Evolutionary conservation across 108 stramenopile species (phyloP), one percentile per base, ranked within the genome.

Genomic region (Pseudonitzschia delicatissima): DNA sequence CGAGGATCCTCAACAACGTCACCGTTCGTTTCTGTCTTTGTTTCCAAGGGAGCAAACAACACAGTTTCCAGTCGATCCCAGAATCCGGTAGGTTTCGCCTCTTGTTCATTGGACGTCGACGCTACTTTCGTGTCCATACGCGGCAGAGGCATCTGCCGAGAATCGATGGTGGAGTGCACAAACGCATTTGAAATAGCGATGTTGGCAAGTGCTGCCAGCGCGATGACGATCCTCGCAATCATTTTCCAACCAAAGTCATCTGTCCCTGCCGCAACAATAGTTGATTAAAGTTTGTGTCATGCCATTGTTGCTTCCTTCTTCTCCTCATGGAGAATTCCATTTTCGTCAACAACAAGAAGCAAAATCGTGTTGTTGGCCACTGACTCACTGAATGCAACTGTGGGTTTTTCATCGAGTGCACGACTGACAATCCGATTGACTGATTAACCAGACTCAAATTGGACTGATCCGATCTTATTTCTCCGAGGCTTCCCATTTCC

Each of bases 41-140:
- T 28, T 5, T 55, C 53, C 17, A 55, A n/a, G n/a, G 27, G 31
- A 3, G 26, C 31, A 55, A 55, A 55, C 3, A 55, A 5, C 11
- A 55, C 13, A 2, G 53, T 31, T 55, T 55, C 53, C 53, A 55
- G 0, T 15, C n/a, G 29, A 29, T 55, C 31, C 53, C 53, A 55
- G 17, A 55, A 55, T 25, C 25, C 8, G 17, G n/a, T 33, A 2
- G 0, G 50, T 23, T 3, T 13, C 5, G 50, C 0, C 50, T n/a
- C 20, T 26, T 0, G 26, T 25, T 6, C 21, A 5, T 0, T 18
- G 8, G 23, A 0, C 27, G 21, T 51, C 28, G 50, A 28, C 23
- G 18, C 15, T 0, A 12, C 11, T 21, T 5, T 51, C 28, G 50
- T 51, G 26, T 17, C 9, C 50, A 12, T 23, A 6, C 26, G 11